Evolutionary conservation across 495 filamentous ascomycete species (phyloP), one percentile per base, ranked within the genome.

Genomic region (Saxispiralis lemnorum): DNA sequence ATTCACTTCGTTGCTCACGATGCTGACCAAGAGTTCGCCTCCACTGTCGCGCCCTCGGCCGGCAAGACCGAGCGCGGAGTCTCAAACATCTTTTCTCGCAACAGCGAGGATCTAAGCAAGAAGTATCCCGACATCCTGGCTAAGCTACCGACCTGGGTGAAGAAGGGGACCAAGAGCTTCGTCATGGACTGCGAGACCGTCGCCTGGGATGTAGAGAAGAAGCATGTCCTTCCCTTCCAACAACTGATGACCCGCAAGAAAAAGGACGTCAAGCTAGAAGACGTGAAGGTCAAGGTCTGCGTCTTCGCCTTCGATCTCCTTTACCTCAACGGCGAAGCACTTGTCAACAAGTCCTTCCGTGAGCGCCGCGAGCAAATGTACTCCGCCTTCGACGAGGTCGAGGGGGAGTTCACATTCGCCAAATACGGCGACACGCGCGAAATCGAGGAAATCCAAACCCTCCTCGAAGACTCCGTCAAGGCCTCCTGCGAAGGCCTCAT

Each of bases 181-280:
- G 92, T 97, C 3, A 65, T 97, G 7, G 89, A 97, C 58, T 96
- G 92, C 63, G 89, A 97, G 64, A 93, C 87, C 0, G 92, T 96
- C n/a, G 89, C 81, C 2, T 97, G 92, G 92, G 92, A 97, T 60
- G 70, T 79, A 1, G 68, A 68, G 1, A 81, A 86, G 66, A 94
- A 95, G 66, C 88, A 93, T 59, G 80, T 97, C 5, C 63, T 96
- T 12, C 89, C 89, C 0, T 97, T 97, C 68, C 89, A 97, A 61
- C 83, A 93, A 55, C 68, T 97, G 17, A 95, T 95, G 92, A 97
- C 89, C 6, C 70, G 89, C 21, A 97, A 97, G 62, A 77, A 79
- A 55, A 97, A 96, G 63, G 89, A 96, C 56, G 89, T 97, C 57
- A 94, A 92, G 56, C 67, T 78, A n/a, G 88, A 95, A 55, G 92